These are phyloP conservation scores for Fusarium sp. DNA, from an alignment of 2,329 filamentous ascomycete genomes.

Conservation along the genomic window DNA sequence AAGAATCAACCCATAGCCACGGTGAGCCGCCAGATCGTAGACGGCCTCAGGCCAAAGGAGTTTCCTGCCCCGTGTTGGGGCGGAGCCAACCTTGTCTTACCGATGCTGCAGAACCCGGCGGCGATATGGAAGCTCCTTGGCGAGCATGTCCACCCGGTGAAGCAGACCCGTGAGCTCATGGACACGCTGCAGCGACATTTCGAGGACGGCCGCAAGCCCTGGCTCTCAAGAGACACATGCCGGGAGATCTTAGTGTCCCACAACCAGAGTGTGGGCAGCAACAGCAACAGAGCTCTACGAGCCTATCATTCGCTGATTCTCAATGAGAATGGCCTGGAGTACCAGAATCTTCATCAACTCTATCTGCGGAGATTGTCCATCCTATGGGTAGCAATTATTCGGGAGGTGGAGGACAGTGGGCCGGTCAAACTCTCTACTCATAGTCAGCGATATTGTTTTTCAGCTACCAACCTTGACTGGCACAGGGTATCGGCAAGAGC, in stretches of 20 bases:
- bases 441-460: not conserved
- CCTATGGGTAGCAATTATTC: not conserved
- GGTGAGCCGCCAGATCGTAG: not conserved
- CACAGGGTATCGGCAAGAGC: not conserved
- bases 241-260: too few species aligned
- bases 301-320: not conserved
- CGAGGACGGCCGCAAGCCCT: too few species aligned
- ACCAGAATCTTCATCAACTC: not conserved
- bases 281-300: not conserved
- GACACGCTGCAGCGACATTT: too few species aligned
- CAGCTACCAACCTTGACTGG: not conserved
- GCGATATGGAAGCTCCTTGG: too few species aligned
- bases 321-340: not conserved
- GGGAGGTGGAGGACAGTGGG: not conserved
- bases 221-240: too few species aligned
- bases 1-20: not conserved
- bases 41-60: not conserved
- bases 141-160: too few species aligned
- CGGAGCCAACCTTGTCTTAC: too few species aligned
- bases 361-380: not conserved
- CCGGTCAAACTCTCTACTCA: not conserved
- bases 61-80: too few species aligned
- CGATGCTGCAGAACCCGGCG: too few species aligned
- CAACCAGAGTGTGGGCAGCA: too few species aligned
- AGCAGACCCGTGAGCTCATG: too few species aligned